Base-by-base conservation (phyloP, 2,329 filamentous ascomycete genomes). In the Neurospora sp. region DNA sequence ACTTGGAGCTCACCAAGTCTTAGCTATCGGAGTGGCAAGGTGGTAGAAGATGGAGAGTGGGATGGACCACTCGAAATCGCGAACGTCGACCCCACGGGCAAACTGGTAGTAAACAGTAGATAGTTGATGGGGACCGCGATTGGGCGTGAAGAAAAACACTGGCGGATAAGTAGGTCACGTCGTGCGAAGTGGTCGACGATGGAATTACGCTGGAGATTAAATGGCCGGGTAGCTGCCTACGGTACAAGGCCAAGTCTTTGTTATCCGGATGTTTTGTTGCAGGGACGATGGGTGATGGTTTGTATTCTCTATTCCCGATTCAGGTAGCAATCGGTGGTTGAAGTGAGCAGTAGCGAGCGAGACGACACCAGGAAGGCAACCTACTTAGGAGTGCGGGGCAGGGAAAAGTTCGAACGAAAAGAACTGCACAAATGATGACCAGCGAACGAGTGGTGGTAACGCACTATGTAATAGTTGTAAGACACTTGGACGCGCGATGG, bases 1-100 rank as follows among this genome's bases (percentile, higher is more conserved):
- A 36, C 15, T 62, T 62, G 75, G 73, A 68, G 71, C 70, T 73
- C 71, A 58, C 70, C 70, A 67, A 68, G 66, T 62, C 23, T 62
- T 33, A 13, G 43, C 43, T 52, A 52, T 15, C 43, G 19, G 10
- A 28, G 43, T 28, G 43, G 43, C 19, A 52, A 52, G 43, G 43
- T 28, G 52, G 52, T 36, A 28, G 7, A 62, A 62, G 28, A 62
- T 36, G 52, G 15, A 62, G 52, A 17, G 28, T 62, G 23, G 52
- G 15, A n/a, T 28, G 52, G 52, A 15, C 52, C 23, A 62, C 52
- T 36, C 13, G 52, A 33, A 36, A 62, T 62, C 52, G 52, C 52
- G 52, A 33, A 62, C 28, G 4, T 15, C 23, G 52, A 62, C 23
- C 13, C 23, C 28, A 62, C 52, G 28, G 52, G 52, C 52, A 36